phyloP scores from a whole-genome alignment of 768 basidiomycete genomes.

The Tephrocybe sp. region DNA sequence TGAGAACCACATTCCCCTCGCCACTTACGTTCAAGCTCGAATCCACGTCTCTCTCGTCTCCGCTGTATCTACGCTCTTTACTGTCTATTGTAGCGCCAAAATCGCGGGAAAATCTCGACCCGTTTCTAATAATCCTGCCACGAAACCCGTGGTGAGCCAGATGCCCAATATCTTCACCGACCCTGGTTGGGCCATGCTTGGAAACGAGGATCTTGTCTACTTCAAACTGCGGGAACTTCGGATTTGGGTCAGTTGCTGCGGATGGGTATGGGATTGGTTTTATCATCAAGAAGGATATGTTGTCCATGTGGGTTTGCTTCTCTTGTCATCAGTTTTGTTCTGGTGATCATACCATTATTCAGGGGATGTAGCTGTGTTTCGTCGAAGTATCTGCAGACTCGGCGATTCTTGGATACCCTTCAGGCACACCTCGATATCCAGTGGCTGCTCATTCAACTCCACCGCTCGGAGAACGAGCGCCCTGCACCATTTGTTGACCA shows the following conservation, averaged over 20 bases:
- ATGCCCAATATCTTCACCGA: no score
- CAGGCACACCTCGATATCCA: slow-evolving; percentile 70
- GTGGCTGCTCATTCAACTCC: slow-evolving; percentile 74
- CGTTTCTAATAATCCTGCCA: no score
- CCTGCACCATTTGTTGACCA: slow-evolving; percentile 83
- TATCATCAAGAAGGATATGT: slow-evolving; percentile 95
- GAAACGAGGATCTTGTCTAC: slow-evolving; percentile 92
- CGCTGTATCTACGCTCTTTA: no score
- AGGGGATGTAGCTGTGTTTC: slow-evolving; percentile 69
- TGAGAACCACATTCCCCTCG: no score
- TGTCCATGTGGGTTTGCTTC: slow-evolving; percentile 64
- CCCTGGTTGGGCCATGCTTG: slow-evolving; percentile 76
- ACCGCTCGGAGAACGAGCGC: slow-evolving; percentile 83
- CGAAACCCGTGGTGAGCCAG: no score
- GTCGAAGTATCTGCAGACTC: slow-evolving; percentile 94
- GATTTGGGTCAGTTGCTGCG: slow-evolving; percentile 92
- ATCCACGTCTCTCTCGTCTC: no score
- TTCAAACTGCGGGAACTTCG: slow-evolving; percentile 98
- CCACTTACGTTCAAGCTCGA: no score
- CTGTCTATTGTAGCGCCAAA: no score
- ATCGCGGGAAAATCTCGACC: no score
- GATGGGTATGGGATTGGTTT: slow-evolving; percentile 97
- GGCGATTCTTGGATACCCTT: slow-evolving; percentile 85
- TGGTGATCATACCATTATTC: no score
- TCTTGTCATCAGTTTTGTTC: background rate